Percentiles rank a stretch among this genome's conserved stretches.
Evolutionary conservation across 78 protist species (phyloP).

Genomic region (Pigoraptor vietnamica): DNA sequence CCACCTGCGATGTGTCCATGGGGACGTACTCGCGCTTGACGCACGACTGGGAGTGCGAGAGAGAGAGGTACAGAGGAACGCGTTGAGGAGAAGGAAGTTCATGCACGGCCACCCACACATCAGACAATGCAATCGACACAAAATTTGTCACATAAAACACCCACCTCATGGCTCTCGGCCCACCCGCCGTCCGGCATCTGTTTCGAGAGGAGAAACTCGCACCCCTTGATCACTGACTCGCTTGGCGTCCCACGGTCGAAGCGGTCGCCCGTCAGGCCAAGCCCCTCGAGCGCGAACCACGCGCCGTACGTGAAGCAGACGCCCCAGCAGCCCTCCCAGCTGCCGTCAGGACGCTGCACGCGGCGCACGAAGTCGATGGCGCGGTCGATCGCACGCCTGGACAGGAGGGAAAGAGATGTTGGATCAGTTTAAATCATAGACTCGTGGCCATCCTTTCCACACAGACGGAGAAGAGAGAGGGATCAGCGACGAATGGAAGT

Average conservation of each 20-base stretch:
- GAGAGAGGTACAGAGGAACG: background rate
- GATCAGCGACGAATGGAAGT: background rate
- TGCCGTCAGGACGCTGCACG: constrained; percentile 74
- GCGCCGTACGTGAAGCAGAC: constrained; percentile 92
- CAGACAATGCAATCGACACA: no score
- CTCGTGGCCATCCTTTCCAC: background rate
- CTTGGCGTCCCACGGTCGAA: background rate
- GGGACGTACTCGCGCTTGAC: constrained; percentile 53
- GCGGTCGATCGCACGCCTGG: constrained; percentile 16
- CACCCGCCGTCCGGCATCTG: constrained; percentile 86
- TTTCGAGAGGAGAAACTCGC: constrained; percentile 62
- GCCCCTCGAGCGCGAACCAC: constrained; percentile 82
- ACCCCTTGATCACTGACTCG: constrained; percentile 32
- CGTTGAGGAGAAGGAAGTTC: background rate
- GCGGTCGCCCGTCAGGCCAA: constrained; percentile 52
- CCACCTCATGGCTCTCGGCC: constrained; percentile 64
- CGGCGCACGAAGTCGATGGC: constrained; percentile 25
- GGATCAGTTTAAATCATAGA: background rate
- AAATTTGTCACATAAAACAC: background rate
- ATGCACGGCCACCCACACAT: no score
- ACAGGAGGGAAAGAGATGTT: background rate
- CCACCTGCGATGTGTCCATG: constrained; percentile 29
- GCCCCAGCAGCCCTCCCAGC: constrained; percentile 74
- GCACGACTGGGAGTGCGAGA: constrained; percentile 49
- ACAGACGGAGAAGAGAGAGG: no score